A percentile compares a stretch with the other conserved stretches of the same genome.
Evolutionary conservation across 2,329 filamentous ascomycete genomes (phyloP).

Genomic region (Metarhizium humberi): DNA sequence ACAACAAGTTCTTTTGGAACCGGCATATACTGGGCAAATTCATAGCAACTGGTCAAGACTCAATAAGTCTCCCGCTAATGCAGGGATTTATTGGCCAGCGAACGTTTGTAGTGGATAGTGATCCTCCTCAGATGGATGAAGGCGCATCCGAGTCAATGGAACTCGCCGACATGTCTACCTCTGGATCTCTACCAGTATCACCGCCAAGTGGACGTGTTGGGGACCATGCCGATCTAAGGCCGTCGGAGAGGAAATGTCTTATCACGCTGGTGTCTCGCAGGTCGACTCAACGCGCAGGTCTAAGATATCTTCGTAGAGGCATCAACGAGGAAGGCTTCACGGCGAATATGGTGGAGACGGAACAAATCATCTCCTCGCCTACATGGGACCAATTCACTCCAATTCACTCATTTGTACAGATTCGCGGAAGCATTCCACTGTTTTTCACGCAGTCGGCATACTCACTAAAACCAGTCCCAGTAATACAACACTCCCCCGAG

Average conservation of each 20-base stretch:
- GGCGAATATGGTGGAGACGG: slow-evolving; percentile 89
- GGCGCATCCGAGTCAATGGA: slow-evolving; percentile 36
- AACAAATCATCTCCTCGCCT: slow-evolving; percentile 75
- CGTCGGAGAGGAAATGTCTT: slow-evolving; percentile 52
- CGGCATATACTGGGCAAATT: slow-evolving; percentile 64
- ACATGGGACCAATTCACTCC: slow-evolving; percentile 54
- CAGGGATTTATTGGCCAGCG: slow-evolving; percentile 91
- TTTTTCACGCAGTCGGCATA: slow-evolving; percentile 96
- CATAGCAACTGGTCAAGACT: slow-evolving; percentile 60
- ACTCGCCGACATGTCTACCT: slow-evolving; percentile 27
- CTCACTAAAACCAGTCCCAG: slow-evolving; percentile 78
- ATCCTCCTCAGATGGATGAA: slow-evolving; percentile 46
- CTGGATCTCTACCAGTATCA: slow-evolving; percentile 16
- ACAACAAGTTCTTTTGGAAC: slow-evolving; percentile 89
- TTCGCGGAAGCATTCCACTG: slow-evolving; percentile 83
- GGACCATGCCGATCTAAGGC: slow-evolving; percentile 30
- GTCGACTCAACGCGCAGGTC: slow-evolving; percentile 74
- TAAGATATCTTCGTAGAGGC: slow-evolving; percentile 83
- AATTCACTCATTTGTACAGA: slow-evolving; percentile 76
- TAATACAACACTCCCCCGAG: slow-evolving; percentile 70
- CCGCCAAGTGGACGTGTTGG: slow-evolving; percentile 15
- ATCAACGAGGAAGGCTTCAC: slow-evolving; percentile 82
- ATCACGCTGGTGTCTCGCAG: slow-evolving; percentile 89
- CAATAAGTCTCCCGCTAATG: slow-evolving; percentile 70
- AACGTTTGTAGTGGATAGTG: slow-evolving; percentile 62